Conservation (phyloP, 2,329 filamentous ascomycete species). For the Aspergillus sojae region DNA sequence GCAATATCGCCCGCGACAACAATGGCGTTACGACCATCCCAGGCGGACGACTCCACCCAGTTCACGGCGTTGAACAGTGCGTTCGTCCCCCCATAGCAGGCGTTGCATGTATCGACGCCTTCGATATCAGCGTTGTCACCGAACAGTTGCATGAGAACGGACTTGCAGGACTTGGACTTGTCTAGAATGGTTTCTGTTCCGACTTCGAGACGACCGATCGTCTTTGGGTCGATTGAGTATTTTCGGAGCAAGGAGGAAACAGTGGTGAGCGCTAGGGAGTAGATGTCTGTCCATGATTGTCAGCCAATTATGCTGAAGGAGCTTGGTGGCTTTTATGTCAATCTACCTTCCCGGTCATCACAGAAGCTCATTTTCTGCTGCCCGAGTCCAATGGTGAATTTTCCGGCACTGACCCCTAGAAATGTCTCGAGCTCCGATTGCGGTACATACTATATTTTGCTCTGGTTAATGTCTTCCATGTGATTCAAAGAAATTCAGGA, state of each 20-base stretch:
- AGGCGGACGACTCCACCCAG: slow-evolving; percentile 84
- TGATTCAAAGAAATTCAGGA: slow-evolving; percentile 14
- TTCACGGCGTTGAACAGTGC: slow-evolving; percentile 81
- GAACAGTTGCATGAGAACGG: slow-evolving; percentile 84
- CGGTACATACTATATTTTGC: slow-evolving; percentile 72
- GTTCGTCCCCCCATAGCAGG: slow-evolving; percentile 85
- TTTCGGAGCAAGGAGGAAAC: slow-evolving; percentile 78
- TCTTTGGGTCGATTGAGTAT: slow-evolving; percentile 78
- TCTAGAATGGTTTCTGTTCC: slow-evolving; percentile 84
- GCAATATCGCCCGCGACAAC: slow-evolving; percentile 83
- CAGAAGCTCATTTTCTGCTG: slow-evolving; percentile 93
- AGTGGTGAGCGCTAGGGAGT: slow-evolving; percentile 79
- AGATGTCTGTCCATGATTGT: slow-evolving; percentile 66
- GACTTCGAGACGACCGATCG: slow-evolving; percentile 79
- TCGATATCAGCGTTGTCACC: slow-evolving; percentile 82
- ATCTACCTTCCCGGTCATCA: slow-evolving; percentile 80
- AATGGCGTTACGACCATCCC: slow-evolving; percentile 81
- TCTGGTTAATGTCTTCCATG: slow-evolving; percentile 14
- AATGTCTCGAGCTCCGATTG: slow-evolving; percentile 82
- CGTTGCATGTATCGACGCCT: slow-evolving; percentile 81
- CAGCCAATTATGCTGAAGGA: slow-evolving; percentile 1
- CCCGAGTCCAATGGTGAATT: slow-evolving; percentile 88
- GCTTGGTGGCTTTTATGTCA: not conserved
- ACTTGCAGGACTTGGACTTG: slow-evolving; percentile 91
- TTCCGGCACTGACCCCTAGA: slow-evolving; percentile 77